Evolutionary conservation across 352 stramenopile genomes (phyloP), one percentile per base, ranked within the genome.

Genomic region (Thalassiosira hispida): DNA sequence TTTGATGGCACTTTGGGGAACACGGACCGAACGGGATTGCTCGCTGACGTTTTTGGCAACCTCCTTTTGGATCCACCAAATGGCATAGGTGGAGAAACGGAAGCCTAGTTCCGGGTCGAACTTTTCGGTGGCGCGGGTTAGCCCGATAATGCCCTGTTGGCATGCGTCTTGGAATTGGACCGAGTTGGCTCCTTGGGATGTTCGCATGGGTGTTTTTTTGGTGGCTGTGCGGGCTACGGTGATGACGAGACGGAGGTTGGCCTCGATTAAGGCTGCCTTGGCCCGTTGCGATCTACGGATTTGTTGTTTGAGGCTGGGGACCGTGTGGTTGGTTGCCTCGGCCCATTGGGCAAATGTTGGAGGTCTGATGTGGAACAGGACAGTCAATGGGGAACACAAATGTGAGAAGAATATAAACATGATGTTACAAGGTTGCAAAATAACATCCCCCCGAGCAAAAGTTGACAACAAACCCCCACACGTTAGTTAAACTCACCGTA

Each of bases 41-140:
- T 93, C 81, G 22, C 75, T 85, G 8, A 95, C 88, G 57, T 84
- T 88, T 38, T 85, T 85, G 29, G 84, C 77, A 11, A 95, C 79
- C 55, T 85, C 68, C 74, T 93, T 90, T 47, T 91, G 82, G 40
- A 95, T 92, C 90, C 90, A 95, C 90, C 90, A 95, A 38, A 90
- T 88, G 12, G 90, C 89, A 82, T 95, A 95, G 1, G 90, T 95
- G 20, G 81, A 92, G 55, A 95, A 94, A 44, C 92, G 90, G 71
- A 94, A 95, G 25, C 91, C 78, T 27, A 76, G 63, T 35, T 90
- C 85, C 9, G 90, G 90, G 81, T 95, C 90, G 61, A 91, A 95
- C 73, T 94, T 94, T 75, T 95, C 90, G 1, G 85, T 84, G 3
- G 91, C 91, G 14, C 88, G 77, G 12, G 86, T 91, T 11, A 95